Evolutionary conservation across 805 yeast species (phyloP).

Genomic region (Nematodospora valgi): DNA sequence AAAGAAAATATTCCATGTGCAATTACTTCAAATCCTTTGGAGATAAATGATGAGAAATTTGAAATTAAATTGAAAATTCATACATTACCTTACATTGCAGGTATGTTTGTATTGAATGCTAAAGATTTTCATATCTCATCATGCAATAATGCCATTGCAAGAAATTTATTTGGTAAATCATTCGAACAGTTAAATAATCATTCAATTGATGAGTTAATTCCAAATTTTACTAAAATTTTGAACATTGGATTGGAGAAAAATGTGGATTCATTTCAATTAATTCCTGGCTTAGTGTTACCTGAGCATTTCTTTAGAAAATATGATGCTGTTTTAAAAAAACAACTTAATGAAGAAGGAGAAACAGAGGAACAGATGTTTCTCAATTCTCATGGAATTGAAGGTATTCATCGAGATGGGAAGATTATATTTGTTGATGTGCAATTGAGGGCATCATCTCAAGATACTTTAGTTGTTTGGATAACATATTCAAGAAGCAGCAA

Average conservation of each 20-base stretch:
- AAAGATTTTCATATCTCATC: slow-evolving; percentile 53
- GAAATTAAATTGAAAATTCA: slow-evolving; percentile 63
- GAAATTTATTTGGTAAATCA: slow-evolving; percentile 71
- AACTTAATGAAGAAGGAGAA: slow-evolving; percentile 18
- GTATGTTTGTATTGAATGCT: slow-evolving; percentile 68
- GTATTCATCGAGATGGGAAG: slow-evolving; percentile 68
- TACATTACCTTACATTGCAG: slow-evolving; percentile 82
- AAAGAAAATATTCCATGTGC: slow-evolving; percentile 73
- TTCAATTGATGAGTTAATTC: slow-evolving; percentile 57
- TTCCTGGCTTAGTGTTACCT: slow-evolving; percentile 77
- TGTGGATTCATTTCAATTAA: slow-evolving; percentile 18
- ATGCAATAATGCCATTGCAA: slow-evolving; percentile 73
- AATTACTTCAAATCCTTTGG: slow-evolving; percentile 56
- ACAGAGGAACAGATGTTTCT: slow-evolving; percentile 49
- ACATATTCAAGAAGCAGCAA: slow-evolving; percentile 62
- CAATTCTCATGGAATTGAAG: slow-evolving; percentile 65
- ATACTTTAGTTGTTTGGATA: slow-evolving; percentile 72
- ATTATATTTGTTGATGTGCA: slow-evolving; percentile 71
- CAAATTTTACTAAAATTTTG: slow-evolving; percentile 53
- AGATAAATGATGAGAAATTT: slow-evolving; percentile 37
- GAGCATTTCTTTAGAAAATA: slow-evolving; percentile 85
- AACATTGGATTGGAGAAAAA: slow-evolving; percentile 33
- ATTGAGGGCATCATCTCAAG: slow-evolving; percentile 61
- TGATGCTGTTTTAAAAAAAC: slow-evolving; percentile 39
- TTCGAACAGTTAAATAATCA: slow-evolving; percentile 39